Percentiles rank a stretch among this genome's conserved stretches.
These are phyloP conservation scores for Gamsiella multidivaricata DNA, from an alignment of 192 early-diverging fungal genomes.

Conservation along the genomic window DNA sequence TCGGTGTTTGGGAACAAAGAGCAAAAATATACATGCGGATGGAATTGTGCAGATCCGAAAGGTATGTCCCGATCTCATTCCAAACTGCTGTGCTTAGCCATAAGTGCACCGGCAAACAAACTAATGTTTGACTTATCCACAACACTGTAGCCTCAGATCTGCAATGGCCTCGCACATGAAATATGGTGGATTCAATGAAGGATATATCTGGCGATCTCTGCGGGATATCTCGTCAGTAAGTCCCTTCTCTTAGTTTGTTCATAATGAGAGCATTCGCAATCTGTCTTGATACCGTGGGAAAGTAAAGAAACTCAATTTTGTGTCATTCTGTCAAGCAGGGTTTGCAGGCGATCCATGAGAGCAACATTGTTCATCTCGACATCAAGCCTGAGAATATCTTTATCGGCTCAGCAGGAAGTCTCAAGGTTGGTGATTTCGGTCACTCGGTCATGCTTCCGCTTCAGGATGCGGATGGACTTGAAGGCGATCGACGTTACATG, in stretches of 20 bases:
- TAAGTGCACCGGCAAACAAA: not conserved
- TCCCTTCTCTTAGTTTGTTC: too few species aligned
- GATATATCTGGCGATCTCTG: slow-evolving; percentile 79
- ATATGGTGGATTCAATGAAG: slow-evolving; percentile 61
- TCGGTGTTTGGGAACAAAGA: slow-evolving; percentile 91
- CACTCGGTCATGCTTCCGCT: slow-evolving; percentile 73
- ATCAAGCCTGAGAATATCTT: slow-evolving; percentile 92
- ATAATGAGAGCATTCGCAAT: not conserved
- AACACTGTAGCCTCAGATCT: slow-evolving; percentile 19
- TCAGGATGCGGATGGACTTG: slow-evolving; percentile 67
- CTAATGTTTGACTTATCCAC: not conserved
- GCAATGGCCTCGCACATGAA: slow-evolving; percentile 36
- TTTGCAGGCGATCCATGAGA: slow-evolving; percentile 76
- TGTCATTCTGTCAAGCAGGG: slow-evolving; percentile 57
- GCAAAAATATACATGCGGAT: slow-evolving; percentile 90
- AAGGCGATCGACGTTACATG: slow-evolving; percentile 95
- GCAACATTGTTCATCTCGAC: slow-evolving; percentile 85
- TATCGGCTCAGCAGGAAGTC: slow-evolving; percentile 67
- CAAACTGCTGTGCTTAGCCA: too few species aligned
- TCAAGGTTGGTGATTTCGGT: slow-evolving; percentile 96
- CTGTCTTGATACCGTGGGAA: not conserved
- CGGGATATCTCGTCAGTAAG: slow-evolving; percentile 66
- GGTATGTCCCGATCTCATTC: too few species aligned
- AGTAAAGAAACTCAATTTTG: too few species aligned
- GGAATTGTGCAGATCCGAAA: slow-evolving; percentile 87